A percentile compares a stretch with the other conserved stretches of the same genome.
phyloP scores from a whole-genome alignment of 1,139 yeast species.

The Hyphopichia pseudoburtonii region DNA sequence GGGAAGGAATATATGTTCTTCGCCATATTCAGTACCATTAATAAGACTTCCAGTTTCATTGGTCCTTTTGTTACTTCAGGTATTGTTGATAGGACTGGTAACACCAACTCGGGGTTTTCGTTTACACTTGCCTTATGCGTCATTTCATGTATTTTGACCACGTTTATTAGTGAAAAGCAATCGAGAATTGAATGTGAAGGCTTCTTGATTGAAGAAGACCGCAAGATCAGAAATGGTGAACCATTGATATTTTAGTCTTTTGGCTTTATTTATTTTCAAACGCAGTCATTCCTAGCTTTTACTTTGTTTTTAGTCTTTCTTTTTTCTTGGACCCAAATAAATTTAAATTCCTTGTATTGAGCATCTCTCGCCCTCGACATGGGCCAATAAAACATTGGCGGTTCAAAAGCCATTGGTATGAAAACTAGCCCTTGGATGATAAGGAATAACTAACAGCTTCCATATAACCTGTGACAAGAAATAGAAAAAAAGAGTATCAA shows the following conservation, averaged over 20 bases:
- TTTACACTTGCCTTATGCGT: slow-evolving; percentile 7
- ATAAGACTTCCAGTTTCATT: slow-evolving; percentile 9
- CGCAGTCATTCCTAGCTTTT: too few species aligned
- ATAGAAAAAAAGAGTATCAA: too few species aligned
- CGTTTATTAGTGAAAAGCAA: slow-evolving; percentile 6
- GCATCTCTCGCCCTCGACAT: too few species aligned
- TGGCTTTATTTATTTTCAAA: too few species aligned
- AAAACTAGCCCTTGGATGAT: too few species aligned
- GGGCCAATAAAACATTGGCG: too few species aligned
- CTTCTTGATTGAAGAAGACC: slow-evolving; percentile 7
- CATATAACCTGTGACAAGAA: too few species aligned
- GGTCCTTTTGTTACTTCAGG: slow-evolving; percentile 9
- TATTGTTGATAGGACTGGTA: slow-evolving; percentile 7
- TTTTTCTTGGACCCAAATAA: too few species aligned
- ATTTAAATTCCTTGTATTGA: too few species aligned
- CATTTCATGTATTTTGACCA: slow-evolving; percentile 2
- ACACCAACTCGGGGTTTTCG: slow-evolving; percentile 8
- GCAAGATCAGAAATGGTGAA: slow-evolving; percentile 4
- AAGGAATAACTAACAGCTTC: too few species aligned
- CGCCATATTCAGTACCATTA: slow-evolving; percentile 8
- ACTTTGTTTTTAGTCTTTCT: too few species aligned
- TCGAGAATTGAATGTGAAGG: slow-evolving; percentile 8
- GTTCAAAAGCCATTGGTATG: too few species aligned
- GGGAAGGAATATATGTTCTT: slow-evolving; percentile 10
- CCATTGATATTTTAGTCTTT: neutral